Conservation (phyloP, 306 rosid species). For the Castanopsis chinensis region DNA sequence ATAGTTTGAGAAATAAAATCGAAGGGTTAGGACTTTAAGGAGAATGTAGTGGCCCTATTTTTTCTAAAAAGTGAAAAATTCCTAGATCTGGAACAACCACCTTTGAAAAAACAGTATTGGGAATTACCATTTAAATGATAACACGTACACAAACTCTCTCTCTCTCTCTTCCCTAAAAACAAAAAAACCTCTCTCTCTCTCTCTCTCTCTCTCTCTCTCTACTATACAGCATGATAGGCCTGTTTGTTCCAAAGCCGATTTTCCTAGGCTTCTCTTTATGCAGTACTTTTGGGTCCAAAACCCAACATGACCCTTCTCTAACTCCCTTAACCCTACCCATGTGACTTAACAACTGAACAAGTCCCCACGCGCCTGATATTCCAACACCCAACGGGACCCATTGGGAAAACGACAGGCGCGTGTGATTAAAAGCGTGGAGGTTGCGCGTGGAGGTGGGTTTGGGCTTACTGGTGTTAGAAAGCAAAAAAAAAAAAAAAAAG, state of each 20-base stretch:
- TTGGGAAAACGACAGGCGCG: background rate
- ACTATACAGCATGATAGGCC: background rate
- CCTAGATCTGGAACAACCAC: constrained; percentile 33
- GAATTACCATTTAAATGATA: background rate
- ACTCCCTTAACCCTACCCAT: background rate
- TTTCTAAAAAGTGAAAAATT: background rate
- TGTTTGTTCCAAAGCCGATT: background rate
- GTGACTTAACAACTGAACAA: background rate
- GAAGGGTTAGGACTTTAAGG: constrained; percentile 14
- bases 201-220: background rate
- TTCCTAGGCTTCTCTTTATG: background rate
- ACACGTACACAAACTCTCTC: constrained; percentile 7
- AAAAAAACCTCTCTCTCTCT: background rate
- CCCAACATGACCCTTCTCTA: background rate
- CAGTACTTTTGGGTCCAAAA: background rate
- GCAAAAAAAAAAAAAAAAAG: background rate
- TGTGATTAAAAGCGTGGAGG: background rate
- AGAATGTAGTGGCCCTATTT: constrained; percentile 18
- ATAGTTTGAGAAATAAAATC: background rate
- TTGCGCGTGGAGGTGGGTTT: background rate
- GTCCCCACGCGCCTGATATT: background rate
- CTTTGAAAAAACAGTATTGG: constrained; percentile 28
- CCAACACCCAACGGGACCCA: background rate
- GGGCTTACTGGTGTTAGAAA: background rate
- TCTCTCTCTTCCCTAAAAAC: background rate